These are phyloP conservation scores for Macrocybe gigantea DNA, from an alignment of 768 basidiomycete species.

Conservation along the genomic window DNA sequence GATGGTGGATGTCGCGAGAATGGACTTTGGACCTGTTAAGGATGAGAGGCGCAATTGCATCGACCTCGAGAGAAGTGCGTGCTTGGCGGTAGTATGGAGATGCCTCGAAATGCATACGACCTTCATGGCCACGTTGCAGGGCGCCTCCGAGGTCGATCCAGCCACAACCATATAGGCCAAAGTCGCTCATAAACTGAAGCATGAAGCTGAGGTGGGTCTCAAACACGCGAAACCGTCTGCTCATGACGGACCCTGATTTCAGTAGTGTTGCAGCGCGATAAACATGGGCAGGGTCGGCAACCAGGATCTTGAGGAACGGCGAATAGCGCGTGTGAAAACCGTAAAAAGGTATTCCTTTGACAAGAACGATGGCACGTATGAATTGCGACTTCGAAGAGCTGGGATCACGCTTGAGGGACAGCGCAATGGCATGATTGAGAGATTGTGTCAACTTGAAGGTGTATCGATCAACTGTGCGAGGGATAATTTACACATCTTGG, in stretches of 20 bases:
- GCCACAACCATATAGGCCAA: constrained; percentile 91
- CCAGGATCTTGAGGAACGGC: constrained; percentile 84
- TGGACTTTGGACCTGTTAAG: constrained; percentile 70
- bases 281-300: constrained; percentile 65
- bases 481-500: constrained; percentile 2
- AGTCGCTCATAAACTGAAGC: constrained; percentile 93
- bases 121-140: constrained; percentile 41
- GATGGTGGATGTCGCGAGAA: constrained; percentile 57
- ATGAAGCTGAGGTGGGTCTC: constrained; percentile 88
- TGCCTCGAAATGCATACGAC: constrained; percentile 28
- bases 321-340: constrained; percentile 83
- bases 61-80: constrained; percentile 72
- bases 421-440: constrained; percentile 80
- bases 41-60: constrained; percentile 76
- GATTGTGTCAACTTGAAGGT: constrained; percentile 64
- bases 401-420: constrained; percentile 74
- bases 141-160: constrained; percentile 72
- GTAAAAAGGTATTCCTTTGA: constrained; percentile 96
- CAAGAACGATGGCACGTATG: constrained; percentile 72
- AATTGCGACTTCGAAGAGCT: constrained; percentile 49
- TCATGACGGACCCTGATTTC: constrained; percentile 79
- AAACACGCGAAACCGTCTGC: constrained; percentile 70
- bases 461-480: constrained; percentile 62
- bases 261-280: constrained; percentile 71
- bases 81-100: constrained; percentile 67